Evolutionary conservation across 306 rosid genomes (phyloP).

Genomic region (Canavalia ensiformis): DNA sequence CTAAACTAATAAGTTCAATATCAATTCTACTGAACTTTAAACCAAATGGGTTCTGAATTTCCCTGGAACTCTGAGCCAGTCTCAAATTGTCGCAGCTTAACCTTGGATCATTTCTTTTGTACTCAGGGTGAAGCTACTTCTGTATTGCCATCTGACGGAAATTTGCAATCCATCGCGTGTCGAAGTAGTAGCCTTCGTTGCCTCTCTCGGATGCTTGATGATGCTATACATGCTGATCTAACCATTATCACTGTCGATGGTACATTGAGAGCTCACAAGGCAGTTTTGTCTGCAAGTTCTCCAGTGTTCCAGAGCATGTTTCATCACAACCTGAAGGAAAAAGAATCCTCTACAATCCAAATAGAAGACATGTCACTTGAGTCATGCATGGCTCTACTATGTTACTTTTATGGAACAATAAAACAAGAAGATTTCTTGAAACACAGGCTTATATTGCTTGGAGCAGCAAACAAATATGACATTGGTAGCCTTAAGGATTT

Average conservation of each 20-base stretch:
- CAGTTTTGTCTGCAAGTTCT: slow-evolving; percentile 85
- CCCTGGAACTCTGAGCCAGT: not conserved
- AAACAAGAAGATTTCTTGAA: slow-evolving; percentile 81
- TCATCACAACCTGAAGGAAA: slow-evolving; percentile 81
- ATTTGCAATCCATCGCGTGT: slow-evolving; percentile 58
- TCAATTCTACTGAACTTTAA: too few relatives aligned
- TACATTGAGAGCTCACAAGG: slow-evolving; percentile 81
- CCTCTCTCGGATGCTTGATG: slow-evolving; percentile 89
- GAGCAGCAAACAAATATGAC: slow-evolving; percentile 83
- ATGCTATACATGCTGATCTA: slow-evolving; percentile 78
- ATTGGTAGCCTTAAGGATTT: slow-evolving; percentile 71
- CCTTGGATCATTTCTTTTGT: slow-evolving; percentile 31
- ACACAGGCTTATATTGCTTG: slow-evolving; percentile 80
- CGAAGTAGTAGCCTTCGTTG: slow-evolving; percentile 66
- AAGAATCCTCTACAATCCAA: slow-evolving; percentile 77
- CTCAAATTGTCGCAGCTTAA: slow-evolving; percentile 1
- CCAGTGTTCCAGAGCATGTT: slow-evolving; percentile 90
- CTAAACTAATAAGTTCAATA: too few relatives aligned
- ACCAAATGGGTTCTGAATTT: too few relatives aligned
- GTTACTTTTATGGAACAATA: slow-evolving; percentile 82
- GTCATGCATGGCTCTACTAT: slow-evolving; percentile 71
- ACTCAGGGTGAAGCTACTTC: slow-evolving; percentile 73
- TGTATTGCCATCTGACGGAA: slow-evolving; percentile 74
- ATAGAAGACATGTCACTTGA: slow-evolving; percentile 83
- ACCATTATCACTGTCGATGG: slow-evolving; percentile 74